A percentile compares a stretch with the other conserved stretches of the same genome.
Evolutionary conservation across 768 basidiomycete genomes (phyloP).

Genomic region (Lactifluus pinguis): DNA sequence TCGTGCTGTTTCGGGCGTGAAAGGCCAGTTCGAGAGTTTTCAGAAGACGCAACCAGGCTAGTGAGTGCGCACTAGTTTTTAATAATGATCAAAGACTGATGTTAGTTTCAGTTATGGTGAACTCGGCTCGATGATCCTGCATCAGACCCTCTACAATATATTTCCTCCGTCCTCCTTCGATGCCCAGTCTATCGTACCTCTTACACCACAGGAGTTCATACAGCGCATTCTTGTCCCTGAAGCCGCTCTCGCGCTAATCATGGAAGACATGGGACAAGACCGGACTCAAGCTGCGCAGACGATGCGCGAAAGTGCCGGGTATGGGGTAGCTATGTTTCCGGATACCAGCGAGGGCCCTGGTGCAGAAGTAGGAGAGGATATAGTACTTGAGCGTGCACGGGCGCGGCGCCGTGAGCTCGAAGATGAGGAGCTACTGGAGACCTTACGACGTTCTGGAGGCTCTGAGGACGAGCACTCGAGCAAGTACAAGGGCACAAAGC

Average conservation of each 20-base stretch:
- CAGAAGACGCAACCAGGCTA: constrained; percentile 84
- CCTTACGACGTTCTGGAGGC: constrained; percentile 21
- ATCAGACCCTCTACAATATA: constrained; percentile 63
- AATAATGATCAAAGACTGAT: neutral
- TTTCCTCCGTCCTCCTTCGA: constrained; percentile 58
- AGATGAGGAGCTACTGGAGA: constrained; percentile 32
- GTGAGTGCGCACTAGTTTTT: constrained; percentile 38
- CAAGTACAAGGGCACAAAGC: constrained; percentile 6
- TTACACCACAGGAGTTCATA: constrained; percentile 69
- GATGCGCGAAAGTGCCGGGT: constrained; percentile 67
- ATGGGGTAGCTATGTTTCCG: constrained; percentile 82
- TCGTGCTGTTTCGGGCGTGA: constrained; percentile 55
- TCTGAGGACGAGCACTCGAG: neutral
- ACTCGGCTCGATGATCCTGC: constrained; percentile 71
- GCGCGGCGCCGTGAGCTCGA: constrained; percentile 34
- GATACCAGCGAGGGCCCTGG: constrained; percentile 37
- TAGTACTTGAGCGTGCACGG: constrained; percentile 37
- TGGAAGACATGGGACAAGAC: constrained; percentile 52
- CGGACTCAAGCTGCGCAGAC: constrained; percentile 45
- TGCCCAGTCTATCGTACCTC: constrained; percentile 46
- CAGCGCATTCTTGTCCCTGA: constrained; percentile 87
- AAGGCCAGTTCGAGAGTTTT: constrained; percentile 70
- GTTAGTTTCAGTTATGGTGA: constrained; percentile 64
- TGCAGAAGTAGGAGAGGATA: constrained; percentile 33
- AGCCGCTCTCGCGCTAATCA: constrained; percentile 71